A percentile compares a stretch with the other conserved stretches of the same genome.
Conservation (phyloP, 495 filamentous ascomycete genomes). For the Oidiodendron maius region DNA sequence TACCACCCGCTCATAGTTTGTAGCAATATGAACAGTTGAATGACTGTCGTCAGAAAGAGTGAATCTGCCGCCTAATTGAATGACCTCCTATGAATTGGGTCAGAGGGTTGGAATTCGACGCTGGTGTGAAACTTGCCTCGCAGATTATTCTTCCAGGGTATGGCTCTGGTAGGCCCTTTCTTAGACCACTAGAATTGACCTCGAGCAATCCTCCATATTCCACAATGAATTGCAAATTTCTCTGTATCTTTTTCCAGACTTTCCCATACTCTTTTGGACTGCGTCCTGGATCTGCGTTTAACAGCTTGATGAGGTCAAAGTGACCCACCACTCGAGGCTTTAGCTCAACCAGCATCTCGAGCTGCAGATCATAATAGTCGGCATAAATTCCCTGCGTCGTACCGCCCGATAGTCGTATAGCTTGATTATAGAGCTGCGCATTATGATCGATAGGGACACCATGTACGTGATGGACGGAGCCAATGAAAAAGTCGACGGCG, state of each 20-base stretch:
- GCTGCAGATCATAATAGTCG: conserved; percentile 79
- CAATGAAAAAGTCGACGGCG: conserved; percentile 78
- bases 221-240: conserved; percentile 66
- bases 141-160: conserved; percentile 79
- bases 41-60: conserved; percentile 88
- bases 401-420: conserved; percentile 41
- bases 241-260: conserved; percentile 64
- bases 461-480: conserved; percentile 80
- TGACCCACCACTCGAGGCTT: conserved; percentile 84
- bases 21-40: conserved; percentile 63
- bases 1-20: conserved; percentile 52
- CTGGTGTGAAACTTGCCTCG: too few relatives aligned
- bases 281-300: conserved; percentile 60
- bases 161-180: conserved; percentile 84
- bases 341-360: conserved; percentile 64
- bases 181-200: conserved; percentile 74
- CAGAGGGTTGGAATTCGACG: too few relatives aligned
- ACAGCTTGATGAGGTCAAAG: conserved; percentile 82
- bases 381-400: conserved; percentile 65
- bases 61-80: conserved; percentile 62
- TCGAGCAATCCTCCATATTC: conserved; percentile 77
- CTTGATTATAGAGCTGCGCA: conserved; percentile 54
- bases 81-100: too few relatives aligned
- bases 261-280: conserved; percentile 39
- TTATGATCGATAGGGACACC: conserved; percentile 85